Percentiles rank a stretch among this genome's conserved stretches.
These are phyloP conservation scores for Parastagonospora nodorum DNA, from an alignment of 2,329 filamentous ascomycete genomes.

Conservation along the genomic window DNA sequence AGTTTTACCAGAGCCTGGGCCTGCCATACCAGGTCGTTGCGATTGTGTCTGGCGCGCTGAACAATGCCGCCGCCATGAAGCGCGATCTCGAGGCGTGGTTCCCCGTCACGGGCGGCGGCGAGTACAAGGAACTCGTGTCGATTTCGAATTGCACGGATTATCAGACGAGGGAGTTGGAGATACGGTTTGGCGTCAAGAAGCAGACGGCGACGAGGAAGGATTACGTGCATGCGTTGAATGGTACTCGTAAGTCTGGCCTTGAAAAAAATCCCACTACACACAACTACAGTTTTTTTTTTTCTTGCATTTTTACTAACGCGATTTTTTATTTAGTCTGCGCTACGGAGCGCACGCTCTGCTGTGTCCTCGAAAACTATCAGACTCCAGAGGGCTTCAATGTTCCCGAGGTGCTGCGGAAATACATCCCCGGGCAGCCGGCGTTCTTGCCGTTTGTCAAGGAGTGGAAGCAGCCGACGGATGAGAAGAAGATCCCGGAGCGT, in stretches of 20 bases:
- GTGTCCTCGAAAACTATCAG: conserved; percentile 96
- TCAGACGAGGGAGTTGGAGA: conserved; percentile 91
- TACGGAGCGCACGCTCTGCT: conserved; percentile 90
- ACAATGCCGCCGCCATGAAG: conserved; percentile 70
- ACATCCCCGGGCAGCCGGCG: conserved; percentile 85
- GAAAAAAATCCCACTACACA: neutral
- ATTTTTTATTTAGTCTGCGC: conserved; percentile 67
- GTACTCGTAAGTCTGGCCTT: conserved; percentile 59
- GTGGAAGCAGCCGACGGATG: conserved; percentile 40
- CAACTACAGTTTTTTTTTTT: neutral
- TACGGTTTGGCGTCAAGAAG: conserved; percentile 87
- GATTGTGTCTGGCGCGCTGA: conserved; percentile 95
- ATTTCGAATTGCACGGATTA: conserved; percentile 99
- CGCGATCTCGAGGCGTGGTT: conserved; percentile 91
- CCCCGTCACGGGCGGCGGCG: conserved; percentile 63
- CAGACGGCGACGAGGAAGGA: conserved; percentile 77
- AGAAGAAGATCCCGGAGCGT: conserved; percentile 29
- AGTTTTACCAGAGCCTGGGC: conserved; percentile 89
- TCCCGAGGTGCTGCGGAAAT: conserved; percentile 54
- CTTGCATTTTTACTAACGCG: conserved; percentile 6
- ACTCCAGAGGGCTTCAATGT: conserved; percentile 69
- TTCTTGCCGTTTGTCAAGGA: conserved; percentile 91
- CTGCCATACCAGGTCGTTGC: conserved; percentile 90
- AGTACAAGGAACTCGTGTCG: conserved; percentile 98
- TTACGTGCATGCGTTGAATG: conserved; percentile 92